Evolutionary conservation across 345 rosid species (phyloP), one percentile per base, ranked within the genome.

Genomic region (Carallia brachiata): DNA sequence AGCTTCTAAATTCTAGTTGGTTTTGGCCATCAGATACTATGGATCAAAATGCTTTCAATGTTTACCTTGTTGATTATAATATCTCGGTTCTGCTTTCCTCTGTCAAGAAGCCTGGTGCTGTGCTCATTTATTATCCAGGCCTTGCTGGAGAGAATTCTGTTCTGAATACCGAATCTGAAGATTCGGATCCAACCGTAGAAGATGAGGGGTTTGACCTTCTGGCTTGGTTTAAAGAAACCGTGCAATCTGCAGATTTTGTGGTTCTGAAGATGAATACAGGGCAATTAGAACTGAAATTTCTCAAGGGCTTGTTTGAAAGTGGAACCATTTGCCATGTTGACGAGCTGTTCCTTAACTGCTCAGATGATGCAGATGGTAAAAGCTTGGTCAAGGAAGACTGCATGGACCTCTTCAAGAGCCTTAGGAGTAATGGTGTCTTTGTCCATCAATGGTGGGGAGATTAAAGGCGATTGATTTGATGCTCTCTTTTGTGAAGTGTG

Each of bases 381-480:
- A 77, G 80, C 62, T 59, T 62, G 36, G 52, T n/a, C 1, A 60
- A 62, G 18, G 85, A 76, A 23, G 87, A 77, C 47, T 94, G 97
- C 76, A 54, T 74, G 37, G 76, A 84, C 48, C 79, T 89, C 73
- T 64, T 86, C 70, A 77, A 77, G 78, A 84, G 87, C 75, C 89
- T 94, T 52, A 80, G 97, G 74, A 80, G 79, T 74, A 77, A 70
- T 9, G 98, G 95, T 44, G 83, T 91, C 72, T 94, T 81, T 81
- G 97, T 86, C 34, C 98, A 91, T 82, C 97, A 91, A 9, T 89
- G 97, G 97, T 88, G 90, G 89, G 89, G 77, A 52, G 74, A 82
- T 53, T 90, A 73, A 67, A 55, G 16, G 12, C 8, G 44, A 4
- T 30, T 28, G 23, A 23, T 23, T 23, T 23, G 39, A 39, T 65